Percentiles rank a stretch among this genome's conserved stretches.
Conservation (phyloP, 257 asterid genomes). For the Thymus mandschuricus region DNA sequence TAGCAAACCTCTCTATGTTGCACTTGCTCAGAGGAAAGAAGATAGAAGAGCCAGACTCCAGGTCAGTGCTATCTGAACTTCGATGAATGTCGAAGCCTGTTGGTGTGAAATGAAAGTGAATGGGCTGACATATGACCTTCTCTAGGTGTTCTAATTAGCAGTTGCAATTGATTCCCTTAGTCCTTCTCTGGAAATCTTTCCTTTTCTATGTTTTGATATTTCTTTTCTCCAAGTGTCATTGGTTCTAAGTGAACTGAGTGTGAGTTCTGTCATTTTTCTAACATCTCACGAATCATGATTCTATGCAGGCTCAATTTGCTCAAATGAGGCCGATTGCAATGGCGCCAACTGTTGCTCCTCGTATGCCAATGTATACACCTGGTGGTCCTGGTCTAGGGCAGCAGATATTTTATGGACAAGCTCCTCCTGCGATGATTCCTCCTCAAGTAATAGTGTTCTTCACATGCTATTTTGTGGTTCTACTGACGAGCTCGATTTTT, state of each 20-base stretch:
- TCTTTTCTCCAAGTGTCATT: background rate
- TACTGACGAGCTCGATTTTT: background rate
- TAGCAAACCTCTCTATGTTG: conserved; percentile 89
- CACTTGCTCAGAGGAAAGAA: conserved; percentile 93
- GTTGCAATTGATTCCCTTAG: conserved; percentile 12
- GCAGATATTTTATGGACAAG: conserved; percentile 86
- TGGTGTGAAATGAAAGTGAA: conserved; percentile 1
- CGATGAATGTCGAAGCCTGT: background rate
- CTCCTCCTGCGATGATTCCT: conserved; percentile 78
- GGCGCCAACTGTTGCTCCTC: conserved; percentile 76
- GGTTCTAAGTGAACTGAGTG: conserved; percentile 22
- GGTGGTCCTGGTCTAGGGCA: conserved; percentile 95
- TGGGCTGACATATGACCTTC: background rate
- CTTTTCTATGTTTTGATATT: background rate
- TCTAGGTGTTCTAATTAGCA: background rate
- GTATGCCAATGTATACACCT: conserved; percentile 67
- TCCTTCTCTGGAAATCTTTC: conserved; percentile 13
- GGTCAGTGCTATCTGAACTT: conserved; percentile 41
- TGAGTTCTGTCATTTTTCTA: background rate
- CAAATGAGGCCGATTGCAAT: conserved; percentile 82
- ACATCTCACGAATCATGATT: conserved; percentile 13
- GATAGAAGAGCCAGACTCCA: conserved; percentile 89
- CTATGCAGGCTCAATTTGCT: conserved; percentile 81
- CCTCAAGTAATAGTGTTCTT: conserved; percentile 61
- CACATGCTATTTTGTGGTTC: conserved; percentile 12